phyloP scores from a whole-genome alignment of 805 yeast genomes.

The Starmerella potacharoeniae region DNA sequence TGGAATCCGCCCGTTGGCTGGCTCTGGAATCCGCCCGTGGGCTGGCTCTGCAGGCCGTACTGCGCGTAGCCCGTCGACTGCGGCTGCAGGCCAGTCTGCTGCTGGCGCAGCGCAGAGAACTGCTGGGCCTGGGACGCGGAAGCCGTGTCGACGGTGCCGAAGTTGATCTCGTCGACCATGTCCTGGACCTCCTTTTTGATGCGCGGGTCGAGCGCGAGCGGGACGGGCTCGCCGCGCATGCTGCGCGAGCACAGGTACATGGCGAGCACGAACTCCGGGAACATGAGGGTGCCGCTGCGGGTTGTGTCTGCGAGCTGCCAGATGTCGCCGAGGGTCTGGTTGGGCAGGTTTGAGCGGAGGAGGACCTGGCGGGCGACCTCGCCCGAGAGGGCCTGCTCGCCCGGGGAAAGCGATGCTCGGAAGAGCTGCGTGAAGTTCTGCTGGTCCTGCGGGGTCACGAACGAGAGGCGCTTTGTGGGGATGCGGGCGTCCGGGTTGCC shows the following conservation, averaged over 20 bases:
- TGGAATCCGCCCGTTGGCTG: slow-evolving; percentile 10
- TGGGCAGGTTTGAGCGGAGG: slow-evolving; percentile 65
- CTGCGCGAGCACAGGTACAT: slow-evolving; percentile 75
- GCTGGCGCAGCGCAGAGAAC: slow-evolving; percentile 10
- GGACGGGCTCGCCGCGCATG: slow-evolving; percentile 67
- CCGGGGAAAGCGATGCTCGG: slow-evolving; percentile 54
- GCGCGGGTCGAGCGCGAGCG: slow-evolving; percentile 56
- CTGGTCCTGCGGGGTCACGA: slow-evolving; percentile 77
- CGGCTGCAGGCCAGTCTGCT: slow-evolving; percentile 11
- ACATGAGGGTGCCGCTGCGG: slow-evolving; percentile 70
- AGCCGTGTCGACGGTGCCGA: slow-evolving; percentile 50
- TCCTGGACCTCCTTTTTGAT: slow-evolving; percentile 76
- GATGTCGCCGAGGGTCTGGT: slow-evolving; percentile 65
- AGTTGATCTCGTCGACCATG: slow-evolving; percentile 79
- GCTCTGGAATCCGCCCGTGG: slow-evolving; percentile 6
- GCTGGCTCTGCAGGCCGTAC: slow-evolving; percentile 7
- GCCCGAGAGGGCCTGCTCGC: slow-evolving; percentile 44
- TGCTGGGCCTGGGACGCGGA: slow-evolving; percentile 1
- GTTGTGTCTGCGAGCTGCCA: slow-evolving; percentile 90
- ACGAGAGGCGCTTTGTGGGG: slow-evolving; percentile 57
- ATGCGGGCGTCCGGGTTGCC: slow-evolving; percentile 26
- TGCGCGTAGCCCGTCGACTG: slow-evolving; percentile 26
- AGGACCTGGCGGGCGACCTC: slow-evolving; percentile 68
- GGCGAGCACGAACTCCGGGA: slow-evolving; percentile 90
- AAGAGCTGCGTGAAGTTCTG: slow-evolving; percentile 75